Conservation (phyloP, 352 stramenopile genomes). For the Bremia lactucae region DNA sequence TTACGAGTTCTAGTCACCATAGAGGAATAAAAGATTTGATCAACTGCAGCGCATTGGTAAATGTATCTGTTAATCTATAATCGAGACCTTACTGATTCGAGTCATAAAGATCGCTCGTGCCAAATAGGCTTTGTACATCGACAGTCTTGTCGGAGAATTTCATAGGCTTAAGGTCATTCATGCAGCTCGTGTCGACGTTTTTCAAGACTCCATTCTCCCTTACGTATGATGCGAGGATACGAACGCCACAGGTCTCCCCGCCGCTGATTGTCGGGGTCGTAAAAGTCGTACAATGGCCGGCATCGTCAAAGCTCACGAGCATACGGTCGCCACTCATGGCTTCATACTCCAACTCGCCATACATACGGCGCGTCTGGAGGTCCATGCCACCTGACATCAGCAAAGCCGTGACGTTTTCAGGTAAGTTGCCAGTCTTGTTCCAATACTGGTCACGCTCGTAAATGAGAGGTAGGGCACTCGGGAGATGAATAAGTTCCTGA, state of each 20-base stretch:
- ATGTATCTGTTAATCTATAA: neutral
- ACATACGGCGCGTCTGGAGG: conserved; percentile 38
- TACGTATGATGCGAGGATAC: conserved; percentile 62
- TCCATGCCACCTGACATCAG: conserved; percentile 50
- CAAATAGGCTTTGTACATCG: conserved; percentile 32
- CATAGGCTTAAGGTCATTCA: conserved; percentile 42
- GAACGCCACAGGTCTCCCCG: conserved; percentile 45
- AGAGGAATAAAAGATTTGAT: conserved; percentile 8
- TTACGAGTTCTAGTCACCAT: conserved; percentile 25
- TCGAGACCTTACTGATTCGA: conserved; percentile 10
- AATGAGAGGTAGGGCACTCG: conserved; percentile 22
- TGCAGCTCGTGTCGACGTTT: conserved; percentile 58
- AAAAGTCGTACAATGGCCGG: conserved; percentile 69
- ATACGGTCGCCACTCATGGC: conserved; percentile 38
- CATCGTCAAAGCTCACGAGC: conserved; percentile 59
- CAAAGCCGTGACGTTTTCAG: conserved; percentile 30
- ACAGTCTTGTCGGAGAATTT: conserved; percentile 25
- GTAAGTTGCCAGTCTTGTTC: conserved; percentile 45
- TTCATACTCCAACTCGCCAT: conserved; percentile 42
- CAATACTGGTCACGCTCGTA: conserved; percentile 61
- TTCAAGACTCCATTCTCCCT: conserved; percentile 36
- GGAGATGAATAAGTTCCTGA: conserved; percentile 35
- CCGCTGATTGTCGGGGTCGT: conserved; percentile 42
- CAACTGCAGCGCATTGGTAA: neutral
- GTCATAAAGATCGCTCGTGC: conserved; percentile 27